phyloP scores from a whole-genome alignment of 2,329 filamentous ascomycete species.

The Xylariaceae sp. region DNA sequence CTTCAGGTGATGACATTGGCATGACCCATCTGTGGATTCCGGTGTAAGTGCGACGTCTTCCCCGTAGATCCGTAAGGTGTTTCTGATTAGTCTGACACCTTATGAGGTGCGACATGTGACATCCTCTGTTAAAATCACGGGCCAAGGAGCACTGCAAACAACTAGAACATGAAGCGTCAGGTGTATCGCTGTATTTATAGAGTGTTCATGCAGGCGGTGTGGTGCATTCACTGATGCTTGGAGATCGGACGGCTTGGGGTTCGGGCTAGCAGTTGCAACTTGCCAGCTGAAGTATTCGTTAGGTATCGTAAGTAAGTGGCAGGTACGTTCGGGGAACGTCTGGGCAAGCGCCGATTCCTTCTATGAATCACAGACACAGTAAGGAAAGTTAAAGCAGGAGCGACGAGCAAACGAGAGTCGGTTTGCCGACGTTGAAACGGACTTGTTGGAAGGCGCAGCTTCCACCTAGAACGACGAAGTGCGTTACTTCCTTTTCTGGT shows the following conservation, averaged over 20 bases:
- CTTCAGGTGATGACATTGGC: slow-evolving; percentile 1
- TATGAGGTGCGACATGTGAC: not conserved
- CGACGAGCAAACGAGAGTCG: not conserved
- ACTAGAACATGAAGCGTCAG: not conserved
- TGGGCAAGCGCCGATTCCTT: no score
- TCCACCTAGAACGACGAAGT: not conserved
- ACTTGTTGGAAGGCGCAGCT: not conserved
- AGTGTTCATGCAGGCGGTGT: not conserved
- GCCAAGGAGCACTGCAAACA: not conserved
- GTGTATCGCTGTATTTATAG: not conserved
- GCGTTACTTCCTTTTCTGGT: no score
- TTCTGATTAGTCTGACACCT: slow-evolving; percentile 1
- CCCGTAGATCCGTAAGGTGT: not conserved
- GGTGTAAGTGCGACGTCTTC: not conserved
- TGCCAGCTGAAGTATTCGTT: no score
- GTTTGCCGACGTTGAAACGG: not conserved
- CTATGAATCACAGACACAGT: no score
- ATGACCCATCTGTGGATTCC: not conserved
- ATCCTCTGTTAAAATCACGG: not conserved
- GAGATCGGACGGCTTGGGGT: not conserved
- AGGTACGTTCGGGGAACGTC: no score
- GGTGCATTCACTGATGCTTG: not conserved
- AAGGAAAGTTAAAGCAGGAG: not conserved
- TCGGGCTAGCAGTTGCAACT: not conserved
- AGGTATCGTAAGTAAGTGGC: no score